Evolutionary conservation across 176 grass and related monocot species (phyloP).

Genomic region (Lolium perenne): DNA sequence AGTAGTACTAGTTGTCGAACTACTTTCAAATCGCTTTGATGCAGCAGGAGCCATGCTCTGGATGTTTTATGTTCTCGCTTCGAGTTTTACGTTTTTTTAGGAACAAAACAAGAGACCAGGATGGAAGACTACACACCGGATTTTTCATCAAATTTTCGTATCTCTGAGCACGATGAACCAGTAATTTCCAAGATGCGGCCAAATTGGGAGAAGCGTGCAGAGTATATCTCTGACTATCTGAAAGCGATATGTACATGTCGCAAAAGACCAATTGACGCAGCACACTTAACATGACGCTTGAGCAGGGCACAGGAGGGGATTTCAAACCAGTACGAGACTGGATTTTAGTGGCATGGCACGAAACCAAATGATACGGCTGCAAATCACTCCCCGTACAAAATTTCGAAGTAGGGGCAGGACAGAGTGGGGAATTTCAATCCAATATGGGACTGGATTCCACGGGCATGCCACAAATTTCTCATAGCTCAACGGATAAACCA

Average conservation of each 20-base stretch:
- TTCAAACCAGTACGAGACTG: neutral
- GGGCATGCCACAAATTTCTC: neutral
- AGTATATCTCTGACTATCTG: too few species aligned
- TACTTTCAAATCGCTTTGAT: constrained; percentile 4
- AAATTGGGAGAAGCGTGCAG: neutral
- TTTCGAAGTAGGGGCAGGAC: neutral
- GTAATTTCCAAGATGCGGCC: neutral
- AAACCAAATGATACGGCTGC: neutral
- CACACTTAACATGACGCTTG: too few species aligned
- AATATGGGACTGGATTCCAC: neutral
- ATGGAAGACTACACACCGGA: neutral
- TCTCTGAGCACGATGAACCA: neutral
- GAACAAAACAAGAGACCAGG: neutral
- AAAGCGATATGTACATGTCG: too few species aligned
- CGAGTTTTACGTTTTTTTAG: neutral
- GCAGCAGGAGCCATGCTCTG: neutral
- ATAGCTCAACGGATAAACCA: neutral
- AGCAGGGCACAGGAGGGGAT: neutral
- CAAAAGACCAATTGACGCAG: too few species aligned
- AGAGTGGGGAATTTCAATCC: neutral
- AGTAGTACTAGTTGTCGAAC: neutral
- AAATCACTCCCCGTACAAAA: too few species aligned
- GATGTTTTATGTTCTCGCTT: neutral
- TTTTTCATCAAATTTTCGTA: neutral
- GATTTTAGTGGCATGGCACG: neutral